Base-by-base conservation (phyloP, 2,329 filamentous ascomycete genomes). In the Hirsutella minnesotensis region DNA sequence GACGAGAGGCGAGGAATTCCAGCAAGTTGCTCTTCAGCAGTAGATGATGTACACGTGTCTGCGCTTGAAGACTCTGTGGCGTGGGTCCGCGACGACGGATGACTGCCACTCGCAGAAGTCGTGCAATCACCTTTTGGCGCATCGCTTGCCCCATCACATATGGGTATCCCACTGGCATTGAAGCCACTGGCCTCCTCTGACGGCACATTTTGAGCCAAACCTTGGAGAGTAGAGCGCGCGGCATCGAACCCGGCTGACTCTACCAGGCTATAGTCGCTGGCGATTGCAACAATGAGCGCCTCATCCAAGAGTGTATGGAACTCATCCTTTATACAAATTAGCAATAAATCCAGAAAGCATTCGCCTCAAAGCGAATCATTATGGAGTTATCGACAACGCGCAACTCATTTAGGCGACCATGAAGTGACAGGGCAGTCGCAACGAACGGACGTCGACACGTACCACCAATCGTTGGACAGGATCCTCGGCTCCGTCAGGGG, bases 231-330 rank as follows among this genome's bases (percentile, higher is more conserved):
- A n/a, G 65, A 56, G 24, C 73, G 72, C 3, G 81, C 77, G 9
- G 67, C 63, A 3, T 70, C 55, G 27, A 79, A 65, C 35, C 79
- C 66, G 1, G 63, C 58, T 1, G 70, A 52, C 19, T 77, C 60
- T 3, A 62, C 57, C 16, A 89, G 65, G 51, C 88, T 75, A 60
- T 79, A 86, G 55, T 96, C 90, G 41, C 68, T 76, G 5, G 79
- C 68, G 40, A 95, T 84, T 4, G 86, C 81, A 42, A 82, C 73
- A 45, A 95, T 75, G 12, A 90, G 72, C 0, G 86, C 75, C 49
- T 87, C 77, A 51, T 95, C 89, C 34, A 95, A 62, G 16, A 81
- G 74, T 20, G 83, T 75, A 56, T 80, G 81, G 55, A 86, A 90
- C 49, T 82, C 77, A 47, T 79, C 72, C 79, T 89, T 24, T 3